Percentiles rank a stretch among this genome's conserved stretches.
These are phyloP conservation scores for Coniochaeta sp. DNA, from an alignment of 2,329 filamentous ascomycete species.

Conservation along the genomic window DNA sequence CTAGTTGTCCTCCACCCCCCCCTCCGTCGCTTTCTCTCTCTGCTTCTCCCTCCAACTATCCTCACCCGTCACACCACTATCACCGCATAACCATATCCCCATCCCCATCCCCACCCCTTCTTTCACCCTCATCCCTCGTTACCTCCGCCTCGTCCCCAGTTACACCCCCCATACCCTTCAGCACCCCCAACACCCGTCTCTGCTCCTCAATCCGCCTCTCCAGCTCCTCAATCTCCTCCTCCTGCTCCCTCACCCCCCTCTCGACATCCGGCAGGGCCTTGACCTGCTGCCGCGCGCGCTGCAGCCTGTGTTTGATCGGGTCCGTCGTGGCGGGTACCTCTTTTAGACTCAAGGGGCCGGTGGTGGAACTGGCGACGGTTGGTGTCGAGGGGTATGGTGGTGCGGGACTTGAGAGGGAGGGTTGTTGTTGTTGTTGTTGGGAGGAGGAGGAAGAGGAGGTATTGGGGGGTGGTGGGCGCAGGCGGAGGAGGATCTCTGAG, in stretches of 20 bases:
- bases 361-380: slow-evolving; percentile 15
- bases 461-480: not conserved
- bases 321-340: slow-evolving; percentile 75
- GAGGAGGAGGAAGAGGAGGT: too few relatives aligned
- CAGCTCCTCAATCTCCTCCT: slow-evolving; percentile 60
- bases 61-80: too few relatives aligned
- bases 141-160: slow-evolving; percentile 23
- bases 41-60: too few relatives aligned
- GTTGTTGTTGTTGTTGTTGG: slow-evolving; percentile 63
- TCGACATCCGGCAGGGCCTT: slow-evolving; percentile 63
- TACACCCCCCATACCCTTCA: slow-evolving; percentile 42
- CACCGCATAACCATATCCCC: slow-evolving; percentile 27
- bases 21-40: too few relatives aligned
- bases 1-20: too few relatives aligned
- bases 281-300: slow-evolving; percentile 64
- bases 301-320: slow-evolving; percentile 74
- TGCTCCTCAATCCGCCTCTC: slow-evolving; percentile 58
- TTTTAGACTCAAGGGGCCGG: slow-evolving; percentile 46
- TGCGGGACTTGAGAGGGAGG: slow-evolving; percentile 22
- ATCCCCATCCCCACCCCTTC: slow-evolving; percentile 25
- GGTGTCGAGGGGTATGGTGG: slow-evolving; percentile 13
- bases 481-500: not conserved
- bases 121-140: slow-evolving; percentile 17
- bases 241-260: slow-evolving; percentile 60
- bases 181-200: slow-evolving; percentile 45